These are phyloP conservation scores for Sugiyamaella grinbergsii DNA, from an alignment of 1,139 yeast species.

Conservation along the genomic window DNA sequence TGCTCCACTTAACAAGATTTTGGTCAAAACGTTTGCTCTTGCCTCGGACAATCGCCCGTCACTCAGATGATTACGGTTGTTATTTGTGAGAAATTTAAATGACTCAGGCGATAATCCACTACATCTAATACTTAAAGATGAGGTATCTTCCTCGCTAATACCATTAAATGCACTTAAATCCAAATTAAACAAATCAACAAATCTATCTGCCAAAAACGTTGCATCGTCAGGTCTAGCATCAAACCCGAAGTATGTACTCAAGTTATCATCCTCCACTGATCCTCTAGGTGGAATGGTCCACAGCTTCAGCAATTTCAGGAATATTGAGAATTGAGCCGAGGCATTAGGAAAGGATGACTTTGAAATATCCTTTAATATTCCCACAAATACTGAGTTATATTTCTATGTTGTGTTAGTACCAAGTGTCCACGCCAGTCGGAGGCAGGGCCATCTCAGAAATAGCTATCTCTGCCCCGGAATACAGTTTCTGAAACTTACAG, in stretches of 20 bases:
- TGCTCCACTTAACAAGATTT: constrained; percentile 44
- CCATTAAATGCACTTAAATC: constrained; percentile 18
- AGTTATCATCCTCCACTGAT: constrained; percentile 47
- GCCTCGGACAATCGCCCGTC: constrained; percentile 52
- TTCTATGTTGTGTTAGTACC: constrained; percentile 10
- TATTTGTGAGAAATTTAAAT: constrained; percentile 60
- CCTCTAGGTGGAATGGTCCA: constrained; percentile 57
- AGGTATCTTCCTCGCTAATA: background rate
- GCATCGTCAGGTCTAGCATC: constrained; percentile 44
- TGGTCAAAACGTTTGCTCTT: constrained; percentile 49
- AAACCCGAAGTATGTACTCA: constrained; percentile 39
- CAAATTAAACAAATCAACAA: constrained; percentile 54
- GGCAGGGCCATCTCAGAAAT: too few species aligned
- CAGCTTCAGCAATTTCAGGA: constrained; percentile 55
- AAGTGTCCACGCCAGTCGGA: background rate
- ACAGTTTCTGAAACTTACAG: background rate
- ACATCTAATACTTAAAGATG: constrained; percentile 32
- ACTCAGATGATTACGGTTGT: constrained; percentile 64
- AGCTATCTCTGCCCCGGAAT: too few species aligned
- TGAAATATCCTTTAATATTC: constrained; percentile 52
- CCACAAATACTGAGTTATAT: constrained; percentile 49
- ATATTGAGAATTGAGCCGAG: constrained; percentile 63
- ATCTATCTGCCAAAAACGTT: constrained; percentile 48
- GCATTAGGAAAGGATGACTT: constrained; percentile 45
- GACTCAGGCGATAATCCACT: constrained; percentile 67